Evolutionary conservation across 495 filamentous ascomycete genomes (phyloP).

Genomic region (Aspergillus asperescens): DNA sequence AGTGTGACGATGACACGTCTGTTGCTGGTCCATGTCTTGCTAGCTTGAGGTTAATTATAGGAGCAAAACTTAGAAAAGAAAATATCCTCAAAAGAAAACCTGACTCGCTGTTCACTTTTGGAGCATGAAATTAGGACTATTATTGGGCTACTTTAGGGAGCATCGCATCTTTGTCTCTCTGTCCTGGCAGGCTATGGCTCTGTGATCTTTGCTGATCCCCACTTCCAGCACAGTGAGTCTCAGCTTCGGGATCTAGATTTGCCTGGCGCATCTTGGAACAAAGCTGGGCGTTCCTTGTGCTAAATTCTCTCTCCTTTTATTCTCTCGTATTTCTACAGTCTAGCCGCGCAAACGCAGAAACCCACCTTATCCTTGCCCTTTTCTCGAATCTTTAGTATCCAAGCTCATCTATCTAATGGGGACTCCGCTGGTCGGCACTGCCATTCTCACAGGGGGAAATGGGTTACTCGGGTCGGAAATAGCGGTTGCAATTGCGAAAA

Average conservation of each 20-base stretch:
- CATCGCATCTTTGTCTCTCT: no score
- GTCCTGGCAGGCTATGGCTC: not conserved
- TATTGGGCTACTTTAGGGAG: not conserved
- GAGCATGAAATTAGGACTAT: not conserved
- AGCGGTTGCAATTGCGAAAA: conserved; percentile 37
- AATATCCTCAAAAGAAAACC: not conserved
- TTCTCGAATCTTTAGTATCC: not conserved
- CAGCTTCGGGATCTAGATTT: conserved; percentile 2
- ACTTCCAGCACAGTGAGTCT: conserved; percentile 1
- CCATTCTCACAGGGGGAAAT: conserved; percentile 41
- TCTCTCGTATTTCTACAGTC: not conserved
- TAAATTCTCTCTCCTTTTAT: not conserved
- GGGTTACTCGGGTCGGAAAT: conserved; percentile 37
- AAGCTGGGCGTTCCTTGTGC: conserved; percentile 9
- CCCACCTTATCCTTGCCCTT: not conserved
- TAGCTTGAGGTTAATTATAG: conserved; percentile 1
- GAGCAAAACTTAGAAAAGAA: not conserved
- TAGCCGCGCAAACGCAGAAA: not conserved
- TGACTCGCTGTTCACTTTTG: not conserved
- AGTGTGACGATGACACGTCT: conserved; percentile 6
- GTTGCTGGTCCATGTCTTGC: not conserved
- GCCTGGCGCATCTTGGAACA: conserved; percentile 8
- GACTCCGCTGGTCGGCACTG: conserved; percentile 36
- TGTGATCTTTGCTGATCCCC: not conserved
- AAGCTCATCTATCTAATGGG: conserved; percentile 22